Evolutionary conservation across 139 green algal genomes (phyloP).

Genomic region (Chlamydomonas applanata): DNA sequence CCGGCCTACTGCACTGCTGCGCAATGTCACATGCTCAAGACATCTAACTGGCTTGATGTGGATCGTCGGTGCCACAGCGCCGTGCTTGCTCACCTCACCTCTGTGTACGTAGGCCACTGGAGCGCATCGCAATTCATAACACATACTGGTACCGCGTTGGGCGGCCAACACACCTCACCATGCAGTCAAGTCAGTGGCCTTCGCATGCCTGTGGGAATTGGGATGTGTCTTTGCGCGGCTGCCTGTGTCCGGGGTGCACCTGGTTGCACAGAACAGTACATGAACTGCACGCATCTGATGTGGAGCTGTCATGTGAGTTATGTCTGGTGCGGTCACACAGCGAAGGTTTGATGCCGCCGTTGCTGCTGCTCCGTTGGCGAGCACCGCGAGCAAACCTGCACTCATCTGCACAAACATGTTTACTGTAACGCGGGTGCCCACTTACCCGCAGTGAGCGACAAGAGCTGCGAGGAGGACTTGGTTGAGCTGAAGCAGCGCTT

Average conservation of each 20-base stretch:
- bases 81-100: background rate
- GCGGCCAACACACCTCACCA: background rate
- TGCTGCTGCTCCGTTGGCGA: background rate
- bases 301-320: background rate
- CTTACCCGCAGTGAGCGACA: background rate
- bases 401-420: too few species aligned
- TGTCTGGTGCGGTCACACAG: background rate
- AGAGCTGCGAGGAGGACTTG: constrained; percentile 46
- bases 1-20: background rate
- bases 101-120: constrained; percentile 21
- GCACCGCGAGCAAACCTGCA: background rate
- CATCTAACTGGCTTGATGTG: background rate
- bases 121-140: constrained; percentile 73
- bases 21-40: background rate
- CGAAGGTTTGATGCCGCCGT: background rate
- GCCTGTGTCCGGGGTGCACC: too few species aligned
- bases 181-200: background rate
- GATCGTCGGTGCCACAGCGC: background rate
- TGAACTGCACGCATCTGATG: background rate
- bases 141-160: constrained; percentile 57
- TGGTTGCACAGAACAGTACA: too few species aligned
- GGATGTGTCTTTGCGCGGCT: too few species aligned
- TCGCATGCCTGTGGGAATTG: too few species aligned
- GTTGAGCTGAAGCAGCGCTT: constrained; percentile 40
- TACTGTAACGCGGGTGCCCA: too few species aligned